A percentile compares a stretch with the other conserved stretches of the same genome.
These are phyloP conservation scores for Syzygium oleosum DNA, from an alignment of 345 rosid species.

Conservation along the genomic window DNA sequence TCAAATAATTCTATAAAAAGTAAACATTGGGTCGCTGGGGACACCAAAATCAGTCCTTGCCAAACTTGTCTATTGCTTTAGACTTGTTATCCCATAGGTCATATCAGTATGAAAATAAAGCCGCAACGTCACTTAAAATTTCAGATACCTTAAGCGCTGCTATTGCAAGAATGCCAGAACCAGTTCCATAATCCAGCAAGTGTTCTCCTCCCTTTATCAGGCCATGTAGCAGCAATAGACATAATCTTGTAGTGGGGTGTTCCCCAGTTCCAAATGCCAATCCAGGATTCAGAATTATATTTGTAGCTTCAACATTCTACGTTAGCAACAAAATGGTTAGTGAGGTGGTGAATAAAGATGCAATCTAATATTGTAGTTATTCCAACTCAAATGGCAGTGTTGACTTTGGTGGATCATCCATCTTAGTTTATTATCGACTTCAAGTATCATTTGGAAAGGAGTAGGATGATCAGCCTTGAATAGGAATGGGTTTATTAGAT, in stretches of 20 bases:
- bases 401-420: neutral
- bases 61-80: neutral
- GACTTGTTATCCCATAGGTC: neutral
- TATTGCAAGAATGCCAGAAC: constrained; percentile 86
- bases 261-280: constrained; percentile 93
- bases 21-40: neutral
- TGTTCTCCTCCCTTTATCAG: constrained; percentile 68
- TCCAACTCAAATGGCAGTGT: neutral
- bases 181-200: constrained; percentile 86
- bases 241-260: constrained; percentile 70
- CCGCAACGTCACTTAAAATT: neutral
- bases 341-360: neutral
- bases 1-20: neutral
- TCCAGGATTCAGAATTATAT: constrained; percentile 81
- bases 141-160: constrained; percentile 74
- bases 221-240: constrained; percentile 49
- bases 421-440: neutral
- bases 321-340: neutral
- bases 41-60: neutral
- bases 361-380: neutral
- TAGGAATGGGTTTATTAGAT: neutral
- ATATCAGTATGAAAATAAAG: neutral
- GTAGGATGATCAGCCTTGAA: neutral
- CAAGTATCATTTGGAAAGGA: neutral
- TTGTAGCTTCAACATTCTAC: constrained; percentile 53